A percentile compares a stretch with the other conserved stretches of the same genome.
These are phyloP conservation scores for Scutellaria galericulata DNA, from an alignment of 257 asterid species.

Conservation along the genomic window DNA sequence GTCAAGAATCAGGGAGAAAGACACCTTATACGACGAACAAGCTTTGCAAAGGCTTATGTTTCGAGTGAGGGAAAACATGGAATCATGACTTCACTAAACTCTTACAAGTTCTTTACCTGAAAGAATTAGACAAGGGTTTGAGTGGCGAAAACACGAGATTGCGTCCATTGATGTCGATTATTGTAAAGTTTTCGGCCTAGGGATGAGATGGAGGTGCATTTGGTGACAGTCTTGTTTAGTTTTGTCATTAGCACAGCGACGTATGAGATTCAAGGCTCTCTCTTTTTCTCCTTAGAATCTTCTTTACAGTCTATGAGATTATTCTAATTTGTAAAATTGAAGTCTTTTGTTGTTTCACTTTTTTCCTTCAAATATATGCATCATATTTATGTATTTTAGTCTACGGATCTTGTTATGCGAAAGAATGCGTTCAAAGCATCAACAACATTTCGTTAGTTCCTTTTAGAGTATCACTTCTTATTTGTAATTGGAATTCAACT, in stretches of 20 bases:
- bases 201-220: neutral
- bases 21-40: constrained; percentile 51
- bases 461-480: too few relatives aligned
- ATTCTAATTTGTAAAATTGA: neutral
- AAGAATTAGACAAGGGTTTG: too few relatives aligned
- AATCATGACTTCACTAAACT: constrained; percentile 45
- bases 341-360: constrained; percentile 7
- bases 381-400: neutral
- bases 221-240: too few relatives aligned
- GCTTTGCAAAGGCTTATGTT: constrained; percentile 61
- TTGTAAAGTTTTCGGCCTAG: neutral
- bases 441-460: too few relatives aligned
- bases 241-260: neutral
- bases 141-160: too few relatives aligned
- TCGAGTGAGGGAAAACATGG: constrained; percentile 72
- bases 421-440: too few relatives aligned
- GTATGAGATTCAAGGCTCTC: neutral
- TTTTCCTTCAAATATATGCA: neutral
- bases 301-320: neutral
- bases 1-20: constrained; percentile 58
- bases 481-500: too few relatives aligned
- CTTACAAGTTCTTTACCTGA: neutral
- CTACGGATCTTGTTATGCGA: neutral
- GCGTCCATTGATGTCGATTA: neutral
- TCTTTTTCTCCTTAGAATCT: neutral